A percentile compares a stretch with the other conserved stretches of the same genome.
These are phyloP conservation scores for Cladochytrium replicatum DNA, from an alignment of 192 early-diverging fungal species.

Conservation along the genomic window DNA sequence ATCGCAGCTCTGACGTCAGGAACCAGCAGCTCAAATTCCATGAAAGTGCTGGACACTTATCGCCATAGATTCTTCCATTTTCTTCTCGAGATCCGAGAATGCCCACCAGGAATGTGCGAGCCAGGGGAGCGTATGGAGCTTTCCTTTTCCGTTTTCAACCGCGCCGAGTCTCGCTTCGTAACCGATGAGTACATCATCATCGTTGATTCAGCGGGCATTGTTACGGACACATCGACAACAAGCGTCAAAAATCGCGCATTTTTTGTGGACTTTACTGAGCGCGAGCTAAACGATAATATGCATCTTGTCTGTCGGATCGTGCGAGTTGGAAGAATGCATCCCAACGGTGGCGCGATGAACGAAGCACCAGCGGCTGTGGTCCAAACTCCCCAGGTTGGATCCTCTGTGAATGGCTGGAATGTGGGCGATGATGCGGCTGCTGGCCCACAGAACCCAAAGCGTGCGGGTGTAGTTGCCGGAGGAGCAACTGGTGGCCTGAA, in stretches of 20 bases:
- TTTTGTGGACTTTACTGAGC: constrained; percentile 46
- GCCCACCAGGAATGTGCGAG: constrained; percentile 45
- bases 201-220: constrained; percentile 37
- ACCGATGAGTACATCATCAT: constrained; percentile 52
- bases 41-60: too few relatives aligned
- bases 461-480: too few relatives aligned
- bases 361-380: too few relatives aligned
- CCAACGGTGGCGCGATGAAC: too few relatives aligned
- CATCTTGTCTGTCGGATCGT: constrained; percentile 55
- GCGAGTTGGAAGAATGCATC: constrained; percentile 51
- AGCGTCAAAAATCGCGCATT: constrained; percentile 44
- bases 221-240: constrained; percentile 14
- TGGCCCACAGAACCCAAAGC: too few relatives aligned
- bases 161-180: constrained; percentile 29
- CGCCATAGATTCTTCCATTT: constrained; percentile 40
- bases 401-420: too few relatives aligned
- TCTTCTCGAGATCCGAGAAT: constrained; percentile 46
- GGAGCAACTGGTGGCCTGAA: too few relatives aligned
- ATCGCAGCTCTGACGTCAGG: too few relatives aligned
- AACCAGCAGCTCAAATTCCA: too few relatives aligned
- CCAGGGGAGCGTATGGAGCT: constrained; percentile 52
- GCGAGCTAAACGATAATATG: constrained; percentile 39
- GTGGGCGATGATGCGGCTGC: too few relatives aligned
- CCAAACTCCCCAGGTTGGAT: too few relatives aligned
- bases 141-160: constrained; percentile 48